Evolutionary conservation across 2,329 filamentous ascomycete species (phyloP).

Genomic region (Colletotrichum musae): DNA sequence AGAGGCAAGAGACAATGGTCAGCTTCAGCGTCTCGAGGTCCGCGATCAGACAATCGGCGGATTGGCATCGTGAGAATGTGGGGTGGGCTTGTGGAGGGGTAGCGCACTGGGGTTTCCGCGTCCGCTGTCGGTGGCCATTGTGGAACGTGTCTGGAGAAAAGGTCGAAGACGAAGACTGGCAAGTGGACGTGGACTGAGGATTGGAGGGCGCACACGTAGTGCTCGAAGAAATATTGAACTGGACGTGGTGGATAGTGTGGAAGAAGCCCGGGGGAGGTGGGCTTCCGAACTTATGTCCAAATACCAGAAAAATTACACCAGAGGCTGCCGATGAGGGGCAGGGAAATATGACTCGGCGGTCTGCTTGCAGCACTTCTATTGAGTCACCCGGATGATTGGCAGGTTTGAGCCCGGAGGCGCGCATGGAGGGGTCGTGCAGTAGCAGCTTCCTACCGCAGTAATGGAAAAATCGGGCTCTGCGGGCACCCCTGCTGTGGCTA

Average conservation of each 20-base stretch:
- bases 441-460: conserved; percentile 22
- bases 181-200: conserved; percentile 57
- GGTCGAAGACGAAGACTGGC: conserved; percentile 42
- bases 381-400: conserved; percentile 39
- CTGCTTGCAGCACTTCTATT: conserved; percentile 38
- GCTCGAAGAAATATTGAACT: conserved; percentile 65
- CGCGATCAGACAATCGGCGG: conserved; percentile 5
- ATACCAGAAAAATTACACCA: conserved; percentile 37
- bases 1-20: conserved; percentile 33
- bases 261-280: conserved; percentile 54
- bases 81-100: conserved; percentile 31
- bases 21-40: conserved; percentile 21
- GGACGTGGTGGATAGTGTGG: conserved; percentile 60
- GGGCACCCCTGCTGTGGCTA: too few relatives aligned
- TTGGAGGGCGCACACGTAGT: conserved; percentile 71
- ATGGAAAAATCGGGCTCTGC: conserved; percentile 25
- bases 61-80: conserved; percentile 32
- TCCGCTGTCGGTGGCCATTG: conserved; percentile 72
- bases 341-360: conserved; percentile 40
- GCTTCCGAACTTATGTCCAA: conserved; percentile 49
- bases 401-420: conserved; percentile 20
- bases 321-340: conserved; percentile 40
- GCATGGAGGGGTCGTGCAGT: conserved; percentile 26
- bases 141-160: conserved; percentile 58
- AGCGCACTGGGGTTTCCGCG: conserved; percentile 62